These are phyloP conservation scores for Cutaneotrichosporon sp. DNA, from an alignment of 1,284 basidiomycete genomes.

Conservation along the genomic window DNA sequence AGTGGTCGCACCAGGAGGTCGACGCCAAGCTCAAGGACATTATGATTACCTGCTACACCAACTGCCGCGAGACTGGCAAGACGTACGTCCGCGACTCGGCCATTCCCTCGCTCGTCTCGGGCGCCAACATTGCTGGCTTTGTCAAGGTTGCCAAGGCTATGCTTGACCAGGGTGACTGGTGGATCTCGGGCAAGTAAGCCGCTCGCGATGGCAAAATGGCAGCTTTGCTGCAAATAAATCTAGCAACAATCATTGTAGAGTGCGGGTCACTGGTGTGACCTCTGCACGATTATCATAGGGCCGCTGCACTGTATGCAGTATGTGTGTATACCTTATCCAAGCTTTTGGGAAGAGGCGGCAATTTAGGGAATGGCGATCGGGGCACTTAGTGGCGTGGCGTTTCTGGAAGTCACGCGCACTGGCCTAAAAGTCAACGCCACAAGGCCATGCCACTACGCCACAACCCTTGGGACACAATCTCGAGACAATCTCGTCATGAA, in stretches of 20 bases:
- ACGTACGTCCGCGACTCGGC: constrained; percentile 63
- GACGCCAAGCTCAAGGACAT: constrained; percentile 71
- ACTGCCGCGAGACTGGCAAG: constrained; percentile 62
- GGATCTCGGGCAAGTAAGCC: constrained; percentile 8
- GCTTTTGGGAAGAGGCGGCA: not conserved
- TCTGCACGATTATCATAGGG: constrained; percentile 1
- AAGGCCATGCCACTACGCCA: no score
- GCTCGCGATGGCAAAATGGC: not conserved
- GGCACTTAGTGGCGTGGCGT: not conserved
- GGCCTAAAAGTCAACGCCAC: no score
- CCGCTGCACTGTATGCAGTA: constrained; percentile 1
- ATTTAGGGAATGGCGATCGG: no score
- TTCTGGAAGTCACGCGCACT: not conserved
- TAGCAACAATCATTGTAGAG: constrained; percentile 7
- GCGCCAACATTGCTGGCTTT: constrained; percentile 74
- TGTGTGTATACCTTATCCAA: constrained; percentile 3
- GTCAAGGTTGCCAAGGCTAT: constrained; percentile 65
- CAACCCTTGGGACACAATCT: no score
- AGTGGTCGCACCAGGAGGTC: constrained; percentile 62
- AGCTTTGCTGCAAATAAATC: not conserved
- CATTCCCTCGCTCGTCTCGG: constrained; percentile 64
- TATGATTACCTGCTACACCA: constrained; percentile 68
- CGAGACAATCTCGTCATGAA: no score
- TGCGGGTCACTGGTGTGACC: not conserved
- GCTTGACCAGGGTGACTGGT: constrained; percentile 39